Conservation (phyloP, 1,284 basidiomycete species). For the Cryptococcus floricola region DNA sequence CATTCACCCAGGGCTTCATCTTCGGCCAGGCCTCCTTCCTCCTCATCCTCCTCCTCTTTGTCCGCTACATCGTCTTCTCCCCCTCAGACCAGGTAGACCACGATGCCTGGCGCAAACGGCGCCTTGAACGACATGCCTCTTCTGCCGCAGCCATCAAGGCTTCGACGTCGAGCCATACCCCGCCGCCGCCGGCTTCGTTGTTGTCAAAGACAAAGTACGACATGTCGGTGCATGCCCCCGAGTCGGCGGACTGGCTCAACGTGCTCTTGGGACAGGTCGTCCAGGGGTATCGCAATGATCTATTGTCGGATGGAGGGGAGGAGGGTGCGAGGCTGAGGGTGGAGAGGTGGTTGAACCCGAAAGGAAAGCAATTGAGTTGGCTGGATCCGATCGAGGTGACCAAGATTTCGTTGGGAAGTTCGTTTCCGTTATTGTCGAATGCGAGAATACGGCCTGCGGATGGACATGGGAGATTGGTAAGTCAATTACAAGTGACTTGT, state of each 20-base stretch:
- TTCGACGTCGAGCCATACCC: slow-evolving; percentile 31
- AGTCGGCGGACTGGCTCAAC: slow-evolving; percentile 57
- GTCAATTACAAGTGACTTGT: slow-evolving; percentile 11
- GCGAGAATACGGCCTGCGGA: slow-evolving; percentile 56
- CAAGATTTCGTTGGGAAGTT: slow-evolving; percentile 53
- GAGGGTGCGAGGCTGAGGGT: slow-evolving; percentile 48
- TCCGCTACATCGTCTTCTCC: slow-evolving; percentile 56
- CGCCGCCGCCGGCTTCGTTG: slow-evolving; percentile 45
- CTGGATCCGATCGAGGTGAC: slow-evolving; percentile 55
- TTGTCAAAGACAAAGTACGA: slow-evolving; percentile 54
- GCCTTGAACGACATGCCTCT: slow-evolving; percentile 26
- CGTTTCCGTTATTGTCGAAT: slow-evolving; percentile 54
- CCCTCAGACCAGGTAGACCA: slow-evolving; percentile 46
- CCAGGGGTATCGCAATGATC: slow-evolving; percentile 48
- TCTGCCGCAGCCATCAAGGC: slow-evolving; percentile 28
- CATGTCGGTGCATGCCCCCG: slow-evolving; percentile 53
- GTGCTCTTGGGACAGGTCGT: slow-evolving; percentile 55
- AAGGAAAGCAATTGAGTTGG: slow-evolving; percentile 36
- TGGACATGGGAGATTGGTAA: slow-evolving; percentile 52
- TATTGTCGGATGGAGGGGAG: slow-evolving; percentile 47
- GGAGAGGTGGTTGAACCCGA: slow-evolving; percentile 50
- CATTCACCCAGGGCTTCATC: slow-evolving; percentile 56
- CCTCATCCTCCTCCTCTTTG: slow-evolving; percentile 49
- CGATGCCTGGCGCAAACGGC: slow-evolving; percentile 28
- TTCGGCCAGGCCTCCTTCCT: slow-evolving; percentile 54